Base-by-base conservation (phyloP, 352 stramenopile genomes). In the Phytophthora ohioensis region DNA sequence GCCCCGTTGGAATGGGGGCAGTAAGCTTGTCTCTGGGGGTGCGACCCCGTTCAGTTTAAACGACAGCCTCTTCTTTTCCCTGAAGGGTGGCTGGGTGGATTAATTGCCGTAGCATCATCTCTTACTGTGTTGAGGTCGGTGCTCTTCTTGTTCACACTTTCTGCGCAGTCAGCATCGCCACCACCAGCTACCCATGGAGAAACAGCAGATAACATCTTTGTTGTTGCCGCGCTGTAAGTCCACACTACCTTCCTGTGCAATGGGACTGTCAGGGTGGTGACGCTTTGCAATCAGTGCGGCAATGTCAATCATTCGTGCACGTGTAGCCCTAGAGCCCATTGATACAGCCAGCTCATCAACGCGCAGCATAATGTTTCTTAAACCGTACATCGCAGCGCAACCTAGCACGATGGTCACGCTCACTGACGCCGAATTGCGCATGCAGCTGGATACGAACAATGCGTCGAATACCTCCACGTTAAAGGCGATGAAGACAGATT, bases 391-490 rank as follows among this genome's bases (percentile, higher is more conserved):
- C 5, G 68, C 51, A 38, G 54, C 43, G 32, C 55, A 57, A 21
- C 57, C 61, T 21, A 78, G 57, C n/a, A 57, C 49, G 0, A 63
- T 42, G 1, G 72, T 82, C 6, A 73, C 65, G 9, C 51, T 64
- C 3, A 69, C 45, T n/a, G 75, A 75, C 11, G 64, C 69, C 3
- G 63, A 17, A 39, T 66, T 69, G 12, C 70, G 71, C 66, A 81
- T 79, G 17, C 70, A 81, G 47, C 67, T 67, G 3, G 71, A 75
- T 11, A 82, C 57, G 45, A 79, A 82, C 4, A 80, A 43, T 30
- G 71, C 46, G 35, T 71, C 76, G 53, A 79, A 82, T 13, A 81
- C 69, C 46, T 82, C 71, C 12, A 78, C 57, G 45, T 73, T 73
- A 36, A 76, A 81, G 0, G 68, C 52, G 8, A 79, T 46, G 8